Base-by-base conservation (phyloP, 208 protist species). In the Endotrypanum monterogeii region DNA sequence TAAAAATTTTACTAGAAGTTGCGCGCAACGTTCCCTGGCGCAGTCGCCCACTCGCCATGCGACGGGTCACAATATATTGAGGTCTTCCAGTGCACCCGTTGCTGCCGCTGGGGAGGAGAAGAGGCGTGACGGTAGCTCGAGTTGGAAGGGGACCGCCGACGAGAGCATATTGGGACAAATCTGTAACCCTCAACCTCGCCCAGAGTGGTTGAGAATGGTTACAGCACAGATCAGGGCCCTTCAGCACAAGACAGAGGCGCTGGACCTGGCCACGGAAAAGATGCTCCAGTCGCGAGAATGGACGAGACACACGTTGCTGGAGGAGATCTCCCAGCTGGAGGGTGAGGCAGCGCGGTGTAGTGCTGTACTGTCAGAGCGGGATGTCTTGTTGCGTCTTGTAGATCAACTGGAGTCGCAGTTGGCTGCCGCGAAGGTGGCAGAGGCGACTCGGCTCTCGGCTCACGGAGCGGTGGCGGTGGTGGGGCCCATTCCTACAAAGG, bases 371-470 rank as follows among this genome's bases (percentile, higher is more conserved):
- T 18, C 35, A 30, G 67, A 79, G 58, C 74, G 74, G 23, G 74
- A 79, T 2, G 74, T 73, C 67, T 52, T 79, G 74, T 58, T 25
- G 16, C 14, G 57, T 1, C 74, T 67, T 4, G 67, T 86, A 44
- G 65, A 72, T 41, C 74, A 73, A 44, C 60, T 79, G 50, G 51
- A 79, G 67, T 57, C 67, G 58, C 67, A 69, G 74, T 57, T 70
- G 74, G 67, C 74, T 6, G 67, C 60, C 14, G 74, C 63, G 51
- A 73, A 73, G 74, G 67, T 48, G 32, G 60, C 44, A n/a, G 67
- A 79, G 67, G 25, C 25, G 57, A 61, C 67, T 2, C 67, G 68
- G 37, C 60, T 79, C 30, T 30, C 46, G 67, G 52, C 74, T 8
- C 39, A 28, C n/a, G n/a, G 25, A 44, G 9, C 41, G 41, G 37